phyloP scores from a whole-genome alignment of 768 basidiomycete genomes.

The Cantharellus cinnabarinus region DNA sequence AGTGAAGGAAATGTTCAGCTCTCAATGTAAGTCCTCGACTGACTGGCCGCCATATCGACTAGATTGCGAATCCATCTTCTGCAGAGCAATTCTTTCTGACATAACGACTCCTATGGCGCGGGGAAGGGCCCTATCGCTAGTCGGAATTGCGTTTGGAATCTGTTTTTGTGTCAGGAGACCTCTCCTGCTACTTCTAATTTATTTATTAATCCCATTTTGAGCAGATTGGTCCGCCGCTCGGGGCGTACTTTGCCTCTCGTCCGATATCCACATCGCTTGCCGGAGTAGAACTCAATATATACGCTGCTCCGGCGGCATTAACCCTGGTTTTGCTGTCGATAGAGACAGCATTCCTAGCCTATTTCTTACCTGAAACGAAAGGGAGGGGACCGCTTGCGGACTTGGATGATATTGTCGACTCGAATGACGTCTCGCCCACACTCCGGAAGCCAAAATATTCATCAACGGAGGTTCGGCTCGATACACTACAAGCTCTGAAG shows the following conservation, averaged over 20 bases:
- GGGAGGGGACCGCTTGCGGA: slow-evolving; percentile 19
- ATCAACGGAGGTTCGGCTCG: slow-evolving; percentile 22
- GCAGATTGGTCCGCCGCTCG: slow-evolving; percentile 69
- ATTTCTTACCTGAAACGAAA: slow-evolving; percentile 73
- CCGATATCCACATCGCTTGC: slow-evolving; percentile 42
- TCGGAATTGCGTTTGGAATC: slow-evolving; percentile 91
- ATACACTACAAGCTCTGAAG: slow-evolving; percentile 37
- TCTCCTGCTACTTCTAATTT: not conserved
- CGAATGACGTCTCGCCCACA: not conserved
- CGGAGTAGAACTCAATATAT: slow-evolving; percentile 61
- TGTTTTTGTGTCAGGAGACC: slow-evolving; percentile 40
- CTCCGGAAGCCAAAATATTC: not conserved
- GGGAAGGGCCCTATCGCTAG: slow-evolving; percentile 69
- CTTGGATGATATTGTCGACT: not conserved
- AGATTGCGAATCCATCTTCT: slow-evolving; percentile 2
- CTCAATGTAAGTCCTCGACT: slow-evolving; percentile 47
- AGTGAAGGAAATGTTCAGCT: slow-evolving; percentile 97
- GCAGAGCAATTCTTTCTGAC: slow-evolving; percentile 83
- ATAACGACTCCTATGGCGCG: slow-evolving; percentile 63
- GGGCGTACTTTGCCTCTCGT: slow-evolving; percentile 86
- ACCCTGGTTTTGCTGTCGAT: slow-evolving; percentile 54
- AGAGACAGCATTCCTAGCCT: slow-evolving; percentile 62
- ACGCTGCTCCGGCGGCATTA: slow-evolving; percentile 73
- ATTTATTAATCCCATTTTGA: not conserved
- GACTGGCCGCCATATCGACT: not conserved